Evolutionary conservation across 2,329 filamentous ascomycete genomes (phyloP).

Genomic region (Colletotrichum cordylinicola): DNA sequence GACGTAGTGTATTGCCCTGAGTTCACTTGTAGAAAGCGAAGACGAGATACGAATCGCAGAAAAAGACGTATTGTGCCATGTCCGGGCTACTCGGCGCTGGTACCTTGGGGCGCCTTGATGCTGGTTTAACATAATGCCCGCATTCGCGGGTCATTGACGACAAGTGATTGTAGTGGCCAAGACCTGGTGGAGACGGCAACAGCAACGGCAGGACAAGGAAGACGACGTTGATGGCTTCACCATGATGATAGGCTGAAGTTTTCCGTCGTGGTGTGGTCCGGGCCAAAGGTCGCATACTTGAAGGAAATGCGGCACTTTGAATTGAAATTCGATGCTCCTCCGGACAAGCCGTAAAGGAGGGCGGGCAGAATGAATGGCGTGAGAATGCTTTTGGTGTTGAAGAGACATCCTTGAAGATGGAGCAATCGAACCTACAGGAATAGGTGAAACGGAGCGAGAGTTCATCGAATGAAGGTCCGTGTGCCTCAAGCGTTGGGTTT

Average conservation of each 20-base stretch:
- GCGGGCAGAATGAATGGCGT: background rate
- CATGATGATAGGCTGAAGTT: background rate
- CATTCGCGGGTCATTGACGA: background rate
- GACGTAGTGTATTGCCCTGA: background rate
- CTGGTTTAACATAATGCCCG: background rate
- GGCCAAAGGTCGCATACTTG: background rate
- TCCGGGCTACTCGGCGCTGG: background rate
- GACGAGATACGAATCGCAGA: background rate
- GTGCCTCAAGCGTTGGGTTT: conserved; percentile 7
- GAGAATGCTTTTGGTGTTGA: background rate
- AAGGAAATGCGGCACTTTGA: background rate
- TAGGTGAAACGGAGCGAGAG: conserved; percentile 16
- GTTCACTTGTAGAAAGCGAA: background rate
- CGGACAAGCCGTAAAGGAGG: conserved; percentile 9
- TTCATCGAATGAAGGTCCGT: conserved; percentile 12
- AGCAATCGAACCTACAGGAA: background rate
- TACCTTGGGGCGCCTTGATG: background rate
- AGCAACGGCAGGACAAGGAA: background rate
- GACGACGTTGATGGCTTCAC: background rate
- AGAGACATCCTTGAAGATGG: background rate
- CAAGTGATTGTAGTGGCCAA: background rate
- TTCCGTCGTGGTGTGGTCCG: background rate
- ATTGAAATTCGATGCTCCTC: background rate
- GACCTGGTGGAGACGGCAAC: background rate
- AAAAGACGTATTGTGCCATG: background rate